A percentile compares a stretch with the other conserved stretches of the same genome.
These are phyloP conservation scores for Peniophora sp. DNA, from an alignment of 1,284 basidiomycete species.

Conservation along the genomic window DNA sequence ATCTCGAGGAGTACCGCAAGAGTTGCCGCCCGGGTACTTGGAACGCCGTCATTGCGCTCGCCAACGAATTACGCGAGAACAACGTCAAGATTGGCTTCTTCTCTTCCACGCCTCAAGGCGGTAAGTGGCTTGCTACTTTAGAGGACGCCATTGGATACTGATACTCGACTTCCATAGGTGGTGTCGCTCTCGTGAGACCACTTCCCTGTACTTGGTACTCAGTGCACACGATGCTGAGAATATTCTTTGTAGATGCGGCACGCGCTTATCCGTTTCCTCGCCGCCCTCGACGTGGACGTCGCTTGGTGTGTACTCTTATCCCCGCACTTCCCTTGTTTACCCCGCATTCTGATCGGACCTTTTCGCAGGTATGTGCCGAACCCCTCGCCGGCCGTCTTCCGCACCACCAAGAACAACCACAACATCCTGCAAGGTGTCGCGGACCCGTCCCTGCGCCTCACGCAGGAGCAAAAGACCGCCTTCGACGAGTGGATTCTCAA, in stretches of 20 bases:
- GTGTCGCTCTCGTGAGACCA: slow-evolving; percentile 71
- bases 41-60: slow-evolving; percentile 71
- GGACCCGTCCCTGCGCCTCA: slow-evolving; percentile 63
- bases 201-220: slow-evolving; percentile 3
- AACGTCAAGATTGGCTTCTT: slow-evolving; percentile 85
- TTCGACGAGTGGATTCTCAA: slow-evolving; percentile 88
- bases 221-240: slow-evolving; percentile 9
- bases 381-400: slow-evolving; percentile 79
- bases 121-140: slow-evolving; percentile 27
- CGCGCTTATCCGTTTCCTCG: slow-evolving; percentile 77
- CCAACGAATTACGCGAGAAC: slow-evolving; percentile 74
- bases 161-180: slow-evolving; percentile 42
- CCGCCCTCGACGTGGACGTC: slow-evolving; percentile 69
- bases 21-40: slow-evolving; percentile 65
- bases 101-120: slow-evolving; percentile 85
- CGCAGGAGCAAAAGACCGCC: slow-evolving; percentile 64
- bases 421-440: slow-evolving; percentile 85
- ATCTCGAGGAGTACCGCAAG: slow-evolving; percentile 62
- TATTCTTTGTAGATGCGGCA: slow-evolving; percentile 73
- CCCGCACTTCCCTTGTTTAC: slow-evolving; percentile 1
- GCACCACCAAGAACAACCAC: slow-evolving; percentile 90
- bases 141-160: slow-evolving; percentile 8
- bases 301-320: slow-evolving; percentile 53
- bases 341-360: neutral
- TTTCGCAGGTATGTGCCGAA: slow-evolving; percentile 74